These are phyloP conservation scores for Tulasnella sp. DNA, from an alignment of 768 basidiomycete genomes.

Conservation along the genomic window DNA sequence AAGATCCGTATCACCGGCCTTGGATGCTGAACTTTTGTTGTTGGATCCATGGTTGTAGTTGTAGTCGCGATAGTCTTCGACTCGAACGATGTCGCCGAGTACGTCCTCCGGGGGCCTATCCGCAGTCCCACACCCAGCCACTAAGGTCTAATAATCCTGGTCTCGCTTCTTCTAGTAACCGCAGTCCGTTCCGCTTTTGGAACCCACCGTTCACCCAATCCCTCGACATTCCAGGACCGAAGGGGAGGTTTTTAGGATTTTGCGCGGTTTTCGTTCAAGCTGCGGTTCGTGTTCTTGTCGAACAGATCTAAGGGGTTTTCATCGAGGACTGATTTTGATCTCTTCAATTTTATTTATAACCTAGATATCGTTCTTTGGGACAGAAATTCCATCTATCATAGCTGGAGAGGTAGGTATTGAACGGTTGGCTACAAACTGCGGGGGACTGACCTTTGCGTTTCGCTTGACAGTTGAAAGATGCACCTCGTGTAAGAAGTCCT, in stretches of 20 bases:
- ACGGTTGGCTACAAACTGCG: background rate
- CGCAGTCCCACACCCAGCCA: no score
- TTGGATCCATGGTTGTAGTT: background rate
- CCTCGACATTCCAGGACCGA: slow-evolving; percentile 45
- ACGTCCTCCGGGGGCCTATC: background rate
- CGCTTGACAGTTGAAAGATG: slow-evolving; percentile 5
- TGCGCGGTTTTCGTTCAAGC: slow-evolving; percentile 56
- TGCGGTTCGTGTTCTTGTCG: slow-evolving; percentile 33
- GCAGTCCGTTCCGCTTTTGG: slow-evolving; percentile 12
- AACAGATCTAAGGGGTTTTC: slow-evolving; percentile 18
- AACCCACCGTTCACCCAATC: slow-evolving; percentile 56
- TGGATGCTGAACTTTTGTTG: no score
- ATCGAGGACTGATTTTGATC: no score
- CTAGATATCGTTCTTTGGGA: slow-evolving; percentile 16
- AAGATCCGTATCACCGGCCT: no score
- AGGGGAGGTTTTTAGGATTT: slow-evolving; percentile 63
- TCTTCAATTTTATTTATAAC: background rate
- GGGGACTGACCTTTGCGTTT: background rate
- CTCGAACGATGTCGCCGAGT: background rate
- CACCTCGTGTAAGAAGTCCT: background rate
- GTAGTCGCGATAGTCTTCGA: background rate
- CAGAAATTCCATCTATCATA: slow-evolving; percentile 12
- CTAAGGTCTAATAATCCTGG: background rate
- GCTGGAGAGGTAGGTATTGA: slow-evolving; percentile 19
- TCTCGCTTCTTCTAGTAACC: background rate